These are phyloP conservation scores for Monosporozyma servazzii DNA, from an alignment of 805 yeast genomes.

Conservation along the genomic window DNA sequence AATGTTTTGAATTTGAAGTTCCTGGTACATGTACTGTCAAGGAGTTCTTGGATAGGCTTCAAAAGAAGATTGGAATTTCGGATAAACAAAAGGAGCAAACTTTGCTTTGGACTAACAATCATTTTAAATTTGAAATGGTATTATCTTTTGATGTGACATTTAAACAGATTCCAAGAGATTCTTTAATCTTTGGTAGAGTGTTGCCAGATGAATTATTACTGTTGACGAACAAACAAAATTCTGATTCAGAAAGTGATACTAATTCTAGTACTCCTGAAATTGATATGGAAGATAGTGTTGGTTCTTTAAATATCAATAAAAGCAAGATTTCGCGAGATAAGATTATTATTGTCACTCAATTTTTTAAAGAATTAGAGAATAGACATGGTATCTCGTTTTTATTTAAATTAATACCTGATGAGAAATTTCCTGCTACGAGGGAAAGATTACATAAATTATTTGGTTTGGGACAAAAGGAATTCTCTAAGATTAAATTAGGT, in stretches of 20 bases:
- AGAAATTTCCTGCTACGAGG: conserved; percentile 52
- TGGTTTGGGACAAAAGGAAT: conserved; percentile 73
- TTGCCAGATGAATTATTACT: conserved; percentile 34
- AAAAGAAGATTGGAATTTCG: conserved; percentile 44
- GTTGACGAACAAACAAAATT: conserved; percentile 13
- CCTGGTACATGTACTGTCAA: conserved; percentile 49
- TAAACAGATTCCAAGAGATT: conserved; percentile 31
- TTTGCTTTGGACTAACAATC: conserved; percentile 47
- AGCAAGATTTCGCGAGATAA: conserved; percentile 22
- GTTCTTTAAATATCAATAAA: conserved; percentile 1
- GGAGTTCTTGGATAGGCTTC: conserved; percentile 47
- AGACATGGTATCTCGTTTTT: conserved; percentile 82
- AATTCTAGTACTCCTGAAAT: conserved; percentile 2
- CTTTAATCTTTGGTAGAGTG: conserved; percentile 38
- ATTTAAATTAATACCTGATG: conserved; percentile 62
- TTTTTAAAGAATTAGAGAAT: conserved; percentile 53
- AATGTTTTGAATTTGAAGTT: conserved; percentile 58
- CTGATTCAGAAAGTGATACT: background rate
- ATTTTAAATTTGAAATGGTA: conserved; percentile 31
- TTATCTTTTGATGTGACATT: conserved; percentile 32
- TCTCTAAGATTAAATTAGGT: conserved; percentile 58
- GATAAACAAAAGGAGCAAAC: conserved; percentile 39
- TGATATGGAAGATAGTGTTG: conserved; percentile 1
- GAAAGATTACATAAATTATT: conserved; percentile 57
- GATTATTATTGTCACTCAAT: conserved; percentile 65